phyloP scores from a whole-genome alignment of 2,329 filamentous ascomycete genomes.

The Fusarium domesticum region DNA sequence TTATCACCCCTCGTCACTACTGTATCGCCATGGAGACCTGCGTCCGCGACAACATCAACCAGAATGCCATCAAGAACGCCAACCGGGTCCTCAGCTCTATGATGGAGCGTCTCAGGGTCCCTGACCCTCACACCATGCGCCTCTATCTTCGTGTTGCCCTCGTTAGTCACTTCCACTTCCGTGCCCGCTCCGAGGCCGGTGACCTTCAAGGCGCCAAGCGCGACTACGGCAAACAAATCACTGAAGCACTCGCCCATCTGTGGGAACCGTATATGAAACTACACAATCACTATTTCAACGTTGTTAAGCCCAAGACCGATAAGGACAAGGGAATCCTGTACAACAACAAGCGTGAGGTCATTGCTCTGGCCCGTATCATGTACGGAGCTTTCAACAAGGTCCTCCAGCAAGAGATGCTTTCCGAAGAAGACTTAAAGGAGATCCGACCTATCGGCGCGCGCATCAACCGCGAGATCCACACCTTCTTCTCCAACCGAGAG shows the following conservation, averaged over 20 bases:
- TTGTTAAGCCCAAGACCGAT: constrained; percentile 20
- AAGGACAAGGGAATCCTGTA: constrained; percentile 30
- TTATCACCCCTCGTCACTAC: constrained; percentile 55
- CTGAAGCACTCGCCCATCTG: constrained; percentile 48
- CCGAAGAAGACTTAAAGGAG: constrained; percentile 32
- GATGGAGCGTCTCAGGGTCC: constrained; percentile 38
- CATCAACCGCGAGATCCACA: constrained; percentile 38
- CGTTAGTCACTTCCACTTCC: constrained; percentile 43
- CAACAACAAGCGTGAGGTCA: constrained; percentile 40
- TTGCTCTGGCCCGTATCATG: constrained; percentile 46
- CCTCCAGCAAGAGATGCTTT: constrained; percentile 39
- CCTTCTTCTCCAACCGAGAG: constrained; percentile 36
- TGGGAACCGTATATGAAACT: constrained; percentile 47
- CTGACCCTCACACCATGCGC: constrained; percentile 51
- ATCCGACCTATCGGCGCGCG: constrained; percentile 34
- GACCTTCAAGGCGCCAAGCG: constrained; percentile 37
- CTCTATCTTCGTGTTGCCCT: constrained; percentile 57
- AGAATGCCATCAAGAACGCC: constrained; percentile 63
- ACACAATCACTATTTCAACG: constrained; percentile 37
- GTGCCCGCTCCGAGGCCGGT: constrained; percentile 30
- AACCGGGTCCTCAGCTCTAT: constrained; percentile 64
- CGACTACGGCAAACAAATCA: constrained; percentile 50
- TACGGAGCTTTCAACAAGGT: constrained; percentile 45
- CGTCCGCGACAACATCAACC: constrained; percentile 72
- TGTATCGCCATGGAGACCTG: constrained; percentile 72